phyloP scores from a whole-genome alignment of 345 rosid genomes.

The Euphorbia lathyris region DNA sequence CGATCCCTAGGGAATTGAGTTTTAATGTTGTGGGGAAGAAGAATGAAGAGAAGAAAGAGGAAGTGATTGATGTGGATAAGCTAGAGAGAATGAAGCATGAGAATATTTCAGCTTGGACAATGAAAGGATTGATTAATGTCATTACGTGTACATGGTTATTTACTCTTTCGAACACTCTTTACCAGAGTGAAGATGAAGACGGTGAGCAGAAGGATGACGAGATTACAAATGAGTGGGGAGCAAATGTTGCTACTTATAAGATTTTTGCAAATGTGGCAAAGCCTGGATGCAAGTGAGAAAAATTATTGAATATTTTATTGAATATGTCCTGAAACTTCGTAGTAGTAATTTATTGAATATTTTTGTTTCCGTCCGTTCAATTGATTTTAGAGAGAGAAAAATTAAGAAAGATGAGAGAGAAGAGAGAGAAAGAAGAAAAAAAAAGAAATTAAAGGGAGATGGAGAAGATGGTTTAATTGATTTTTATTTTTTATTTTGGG shows the following conservation, averaged over 20 bases:
- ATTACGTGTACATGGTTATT: constrained; percentile 45
- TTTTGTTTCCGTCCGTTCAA: too few species aligned
- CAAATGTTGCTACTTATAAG: constrained; percentile 58
- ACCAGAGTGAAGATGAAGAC: constrained; percentile 43
- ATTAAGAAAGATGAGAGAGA: too few species aligned
- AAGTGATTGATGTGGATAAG: constrained; percentile 62
- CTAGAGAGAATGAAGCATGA: constrained; percentile 56
- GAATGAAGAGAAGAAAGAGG: constrained; percentile 36
- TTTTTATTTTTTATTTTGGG: too few species aligned
- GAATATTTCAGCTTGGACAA: constrained; percentile 71
- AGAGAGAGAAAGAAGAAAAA: too few species aligned
- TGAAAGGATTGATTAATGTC: constrained; percentile 57
- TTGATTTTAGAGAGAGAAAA: too few species aligned
- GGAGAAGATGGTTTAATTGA: too few species aligned
- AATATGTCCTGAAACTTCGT: not conserved
- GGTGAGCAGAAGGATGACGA: constrained; percentile 41
- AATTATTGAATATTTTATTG: not conserved
- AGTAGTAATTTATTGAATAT: not conserved
- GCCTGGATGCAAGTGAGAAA: constrained; percentile 53
- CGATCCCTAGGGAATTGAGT: constrained; percentile 42
- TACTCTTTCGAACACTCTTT: constrained; percentile 39
- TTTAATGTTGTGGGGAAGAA: constrained; percentile 30
- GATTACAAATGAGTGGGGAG: constrained; percentile 68
- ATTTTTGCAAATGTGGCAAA: constrained; percentile 62
- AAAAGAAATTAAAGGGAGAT: too few species aligned